phyloP scores from a whole-genome alignment of 2,329 filamentous ascomycete genomes.

The Monosporascus sp. region DNA sequence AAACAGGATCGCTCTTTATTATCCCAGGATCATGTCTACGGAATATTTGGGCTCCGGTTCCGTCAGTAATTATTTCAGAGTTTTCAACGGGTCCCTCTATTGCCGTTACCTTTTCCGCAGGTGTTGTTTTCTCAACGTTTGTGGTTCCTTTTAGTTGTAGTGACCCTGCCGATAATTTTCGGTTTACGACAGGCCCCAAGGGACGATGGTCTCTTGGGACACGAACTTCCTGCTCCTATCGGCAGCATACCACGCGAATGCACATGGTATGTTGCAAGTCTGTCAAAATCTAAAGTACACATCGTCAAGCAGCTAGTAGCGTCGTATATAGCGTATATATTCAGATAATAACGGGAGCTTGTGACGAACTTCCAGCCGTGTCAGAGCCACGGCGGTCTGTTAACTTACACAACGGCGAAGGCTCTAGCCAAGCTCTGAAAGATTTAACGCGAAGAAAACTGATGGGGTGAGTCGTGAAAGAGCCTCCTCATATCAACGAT shows the following conservation, averaged over 20 bases:
- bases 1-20: too few species aligned
- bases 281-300: neutral
- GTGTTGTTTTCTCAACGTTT: neutral
- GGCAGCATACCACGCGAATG: neutral
- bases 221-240: neutral
- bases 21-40: neutral
- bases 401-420: neutral
- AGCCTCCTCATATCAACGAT: too few species aligned
- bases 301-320: neutral
- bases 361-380: too few species aligned
- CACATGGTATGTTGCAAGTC: neutral
- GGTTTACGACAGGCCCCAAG: neutral
- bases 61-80: neutral
- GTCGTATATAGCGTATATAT: neutral
- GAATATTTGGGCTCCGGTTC: neutral
- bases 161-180: neutral
- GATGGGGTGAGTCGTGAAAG: neutral
- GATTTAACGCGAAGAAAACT: neutral
- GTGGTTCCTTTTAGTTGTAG: neutral
- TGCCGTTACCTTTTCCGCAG: neutral
- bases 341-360: neutral
- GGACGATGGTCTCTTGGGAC: neutral
- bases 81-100: neutral
- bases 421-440: neutral
- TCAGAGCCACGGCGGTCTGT: too few species aligned